Evolutionary conservation across 2,329 filamentous ascomycete genomes (phyloP), one percentile per base, ranked within the genome.

Genomic region (Ascochyta rabiei): DNA sequence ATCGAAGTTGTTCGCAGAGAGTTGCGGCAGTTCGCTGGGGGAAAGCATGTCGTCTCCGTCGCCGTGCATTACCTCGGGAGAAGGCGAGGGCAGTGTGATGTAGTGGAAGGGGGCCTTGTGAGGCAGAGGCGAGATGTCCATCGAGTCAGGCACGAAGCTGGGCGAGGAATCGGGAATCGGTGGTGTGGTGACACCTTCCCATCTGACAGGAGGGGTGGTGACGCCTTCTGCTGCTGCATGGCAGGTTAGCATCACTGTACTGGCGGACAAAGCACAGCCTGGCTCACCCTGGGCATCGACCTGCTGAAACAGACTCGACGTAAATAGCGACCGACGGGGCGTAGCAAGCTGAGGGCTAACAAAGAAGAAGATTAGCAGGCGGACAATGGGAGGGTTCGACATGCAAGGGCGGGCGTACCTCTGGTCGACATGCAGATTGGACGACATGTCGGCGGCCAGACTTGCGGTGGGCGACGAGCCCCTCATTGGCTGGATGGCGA

Each of bases 381-480:
- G 55, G 31, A 60, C 39, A 42, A 56, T 60, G 56, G 56, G 53
- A 33, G 44, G 15, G 35, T 34, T 31, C 63, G 48, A 44, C 30
- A 60, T 59, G 59, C 57, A 79, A 67, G 63, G 68, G 64, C 60
- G 47, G 51, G 31, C 21, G 65, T 81, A 97, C 93, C 93, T 97
- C 71, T 89, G 91, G 77, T 97, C 93, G 74, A 98, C 90, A 73
- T 93, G 90, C 75, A 98, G 96, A 80, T 98, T 99, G 74, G 96
- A 92, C 54, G 93, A 97, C 67, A 98, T 83, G 77, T 99, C 95
- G 59, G 92, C 93, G 37, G 93, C 93, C 65, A 99, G 81, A 71
- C 91, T 96, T 47, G 91, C 87, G 31, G 92, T 93, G 6, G 95
- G 95, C 52, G 95, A 99, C 18, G 93, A 96, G 43, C 91, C 91